Conservation (phyloP, 2,329 filamentous ascomycete species). For the Teratosphaeria viscida region DNA sequence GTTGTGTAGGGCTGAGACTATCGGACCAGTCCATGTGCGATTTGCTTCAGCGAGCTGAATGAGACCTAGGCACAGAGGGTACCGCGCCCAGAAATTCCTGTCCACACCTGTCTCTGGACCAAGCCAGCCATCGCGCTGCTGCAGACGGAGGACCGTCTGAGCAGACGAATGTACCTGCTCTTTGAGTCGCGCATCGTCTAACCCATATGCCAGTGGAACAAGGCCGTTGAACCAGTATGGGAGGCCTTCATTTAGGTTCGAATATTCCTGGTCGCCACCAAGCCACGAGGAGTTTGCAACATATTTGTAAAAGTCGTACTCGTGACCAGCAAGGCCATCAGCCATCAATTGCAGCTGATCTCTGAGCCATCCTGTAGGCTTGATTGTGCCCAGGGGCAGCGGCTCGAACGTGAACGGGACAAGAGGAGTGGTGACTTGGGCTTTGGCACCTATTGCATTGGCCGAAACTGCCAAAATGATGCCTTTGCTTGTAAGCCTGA, state of each 20-base stretch:
- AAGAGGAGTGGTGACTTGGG: not conserved
- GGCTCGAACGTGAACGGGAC: constrained; percentile 2
- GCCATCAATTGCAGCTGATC: constrained; percentile 41
- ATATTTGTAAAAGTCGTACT: constrained; percentile 47
- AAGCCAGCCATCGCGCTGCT: constrained; percentile 48
- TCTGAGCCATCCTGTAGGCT: constrained; percentile 42
- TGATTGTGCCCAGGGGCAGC: constrained; percentile 39
- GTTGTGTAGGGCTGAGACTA: constrained; percentile 40
- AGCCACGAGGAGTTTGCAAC: constrained; percentile 44
- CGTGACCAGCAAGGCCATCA: constrained; percentile 43
- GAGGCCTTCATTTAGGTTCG: constrained; percentile 42
- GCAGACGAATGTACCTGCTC: constrained; percentile 37
- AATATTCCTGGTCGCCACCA: constrained; percentile 44
- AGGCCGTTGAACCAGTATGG: constrained; percentile 52
- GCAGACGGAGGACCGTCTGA: constrained; percentile 39
- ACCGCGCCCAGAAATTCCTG: constrained; percentile 45
- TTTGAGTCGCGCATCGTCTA: constrained; percentile 41
- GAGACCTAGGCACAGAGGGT: constrained; percentile 41
- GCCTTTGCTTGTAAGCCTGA: not conserved
- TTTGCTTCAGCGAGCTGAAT: constrained; percentile 43
- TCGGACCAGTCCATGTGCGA: constrained; percentile 29
- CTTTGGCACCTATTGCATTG: not conserved
- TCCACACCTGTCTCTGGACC: constrained; percentile 39
- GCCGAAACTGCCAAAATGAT: not conserved
- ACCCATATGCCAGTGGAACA: constrained; percentile 44